A percentile compares a stretch with the other conserved stretches of the same genome.
These are phyloP conservation scores for Populus euphratica DNA, from an alignment of 345 rosid genomes.

Conservation along the genomic window DNA sequence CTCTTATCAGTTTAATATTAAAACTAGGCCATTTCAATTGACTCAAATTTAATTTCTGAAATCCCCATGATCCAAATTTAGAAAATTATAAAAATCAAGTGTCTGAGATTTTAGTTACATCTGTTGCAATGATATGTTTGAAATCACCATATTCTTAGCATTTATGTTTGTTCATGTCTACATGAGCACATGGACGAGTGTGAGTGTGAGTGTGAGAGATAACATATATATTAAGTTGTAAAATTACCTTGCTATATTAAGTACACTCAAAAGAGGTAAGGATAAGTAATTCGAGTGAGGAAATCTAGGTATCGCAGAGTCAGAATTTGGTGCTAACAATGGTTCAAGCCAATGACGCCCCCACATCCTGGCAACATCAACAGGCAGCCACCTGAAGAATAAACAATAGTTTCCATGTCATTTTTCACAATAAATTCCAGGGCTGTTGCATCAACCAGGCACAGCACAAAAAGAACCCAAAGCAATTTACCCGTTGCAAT, in stretches of 20 bases:
- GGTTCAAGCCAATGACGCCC: constrained; percentile 99
- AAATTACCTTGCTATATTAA: constrained; percentile 84
- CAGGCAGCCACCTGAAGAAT: constrained; percentile 78
- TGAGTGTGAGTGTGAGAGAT: not conserved
- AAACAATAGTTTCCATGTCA: constrained; percentile 4
- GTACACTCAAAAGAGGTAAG: constrained; percentile 82
- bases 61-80: not conserved
- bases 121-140: not conserved
- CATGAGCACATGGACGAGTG: not conserved
- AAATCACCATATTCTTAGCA: not conserved
- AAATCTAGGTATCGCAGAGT: constrained; percentile 59
- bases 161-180: not conserved
- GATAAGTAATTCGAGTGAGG: constrained; percentile 77
- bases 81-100: not conserved
- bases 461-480: constrained; percentile 3
- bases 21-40: not conserved
- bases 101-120: not conserved
- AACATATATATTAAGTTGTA: not conserved
- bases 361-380: constrained; percentile 98
- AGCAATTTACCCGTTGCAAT: constrained; percentile 79
- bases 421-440: not conserved
- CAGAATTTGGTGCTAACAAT: constrained; percentile 67
- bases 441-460: not conserved
- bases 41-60: not conserved
- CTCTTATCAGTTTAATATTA: not conserved